Evolutionary conservation across 2,329 filamentous ascomycete species (phyloP).

Genomic region (Rasamsonia emersonii): DNA sequence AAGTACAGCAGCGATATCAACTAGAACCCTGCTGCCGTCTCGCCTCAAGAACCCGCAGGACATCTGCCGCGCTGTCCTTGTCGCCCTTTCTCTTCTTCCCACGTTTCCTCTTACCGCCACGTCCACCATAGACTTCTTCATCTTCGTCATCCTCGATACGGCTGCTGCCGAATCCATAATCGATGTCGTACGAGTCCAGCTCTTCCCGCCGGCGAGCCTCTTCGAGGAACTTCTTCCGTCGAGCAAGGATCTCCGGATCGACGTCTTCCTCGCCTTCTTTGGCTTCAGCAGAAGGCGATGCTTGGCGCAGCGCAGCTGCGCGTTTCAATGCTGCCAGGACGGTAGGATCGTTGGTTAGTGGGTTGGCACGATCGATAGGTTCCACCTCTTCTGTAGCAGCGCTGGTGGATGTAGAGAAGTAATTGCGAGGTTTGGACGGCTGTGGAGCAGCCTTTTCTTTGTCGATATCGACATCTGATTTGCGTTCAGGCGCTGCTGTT

Average conservation of each 20-base stretch:
- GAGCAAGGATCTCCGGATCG: constrained; percentile 57
- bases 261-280: constrained; percentile 31
- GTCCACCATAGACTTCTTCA: constrained; percentile 44
- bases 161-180: constrained; percentile 87
- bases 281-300: constrained; percentile 30
- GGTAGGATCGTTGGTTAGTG: constrained; percentile 60
- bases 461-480: constrained; percentile 6
- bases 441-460: constrained; percentile 10
- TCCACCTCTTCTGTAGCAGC: constrained; percentile 44
- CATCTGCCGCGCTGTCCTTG: constrained; percentile 64
- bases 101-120: constrained; percentile 41
- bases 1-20: not conserved
- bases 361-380: constrained; percentile 26
- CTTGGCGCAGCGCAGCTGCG: constrained; percentile 54
- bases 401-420: constrained; percentile 31
- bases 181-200: constrained; percentile 81
- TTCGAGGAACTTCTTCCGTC: constrained; percentile 65
- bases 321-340: constrained; percentile 80
- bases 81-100: constrained; percentile 45
- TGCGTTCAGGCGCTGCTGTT: constrained; percentile 4
- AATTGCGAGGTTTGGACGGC: constrained; percentile 36
- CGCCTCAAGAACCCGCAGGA: constrained; percentile 67
- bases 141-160: constrained; percentile 84
- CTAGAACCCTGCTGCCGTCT: constrained; percentile 35
- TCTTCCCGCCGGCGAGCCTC: constrained; percentile 50